Percentiles rank a stretch among this genome's conserved stretches.
Conservation (phyloP, 257 asterid genomes). For the Solanum sitiens region DNA sequence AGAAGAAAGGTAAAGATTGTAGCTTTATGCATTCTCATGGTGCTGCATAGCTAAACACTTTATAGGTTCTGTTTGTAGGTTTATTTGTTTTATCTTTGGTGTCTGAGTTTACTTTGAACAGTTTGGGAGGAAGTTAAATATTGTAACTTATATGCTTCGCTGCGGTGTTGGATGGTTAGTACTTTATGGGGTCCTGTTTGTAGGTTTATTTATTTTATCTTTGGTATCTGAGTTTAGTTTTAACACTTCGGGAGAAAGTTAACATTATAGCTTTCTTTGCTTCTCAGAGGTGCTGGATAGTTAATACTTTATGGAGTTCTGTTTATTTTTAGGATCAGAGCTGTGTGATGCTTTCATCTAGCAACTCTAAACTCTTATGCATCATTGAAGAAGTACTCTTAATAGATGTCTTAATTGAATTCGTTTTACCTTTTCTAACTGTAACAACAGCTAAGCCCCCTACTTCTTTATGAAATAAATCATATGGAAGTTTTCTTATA, state of each 20-base stretch:
- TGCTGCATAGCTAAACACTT: background rate
- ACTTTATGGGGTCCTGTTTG: background rate
- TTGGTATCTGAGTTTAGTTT: conserved; percentile 3
- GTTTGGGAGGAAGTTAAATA: background rate
- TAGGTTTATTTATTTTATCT: conserved; percentile 28
- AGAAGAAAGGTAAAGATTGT: background rate
- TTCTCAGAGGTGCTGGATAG: background rate
- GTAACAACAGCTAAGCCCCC: no score
- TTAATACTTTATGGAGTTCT: background rate
- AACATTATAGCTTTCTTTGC: background rate
- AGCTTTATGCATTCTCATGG: background rate
- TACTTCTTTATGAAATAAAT: no score
- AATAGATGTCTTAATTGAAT: no score
- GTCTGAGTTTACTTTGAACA: conserved; percentile 2
- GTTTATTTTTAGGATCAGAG: conserved; percentile 19
- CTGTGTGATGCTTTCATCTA: background rate
- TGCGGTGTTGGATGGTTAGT: background rate
- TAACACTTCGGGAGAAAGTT: no score
- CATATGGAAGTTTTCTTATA: no score
- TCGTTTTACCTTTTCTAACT: no score
- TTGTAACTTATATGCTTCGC: background rate
- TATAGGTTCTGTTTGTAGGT: conserved; percentile 5
- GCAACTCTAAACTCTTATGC: no score
- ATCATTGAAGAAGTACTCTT: no score
- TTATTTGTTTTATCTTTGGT: conserved; percentile 23